These are phyloP conservation scores for Colletotrichum shisoi DNA, from an alignment of 2,329 filamentous ascomycete species.

Conservation along the genomic window DNA sequence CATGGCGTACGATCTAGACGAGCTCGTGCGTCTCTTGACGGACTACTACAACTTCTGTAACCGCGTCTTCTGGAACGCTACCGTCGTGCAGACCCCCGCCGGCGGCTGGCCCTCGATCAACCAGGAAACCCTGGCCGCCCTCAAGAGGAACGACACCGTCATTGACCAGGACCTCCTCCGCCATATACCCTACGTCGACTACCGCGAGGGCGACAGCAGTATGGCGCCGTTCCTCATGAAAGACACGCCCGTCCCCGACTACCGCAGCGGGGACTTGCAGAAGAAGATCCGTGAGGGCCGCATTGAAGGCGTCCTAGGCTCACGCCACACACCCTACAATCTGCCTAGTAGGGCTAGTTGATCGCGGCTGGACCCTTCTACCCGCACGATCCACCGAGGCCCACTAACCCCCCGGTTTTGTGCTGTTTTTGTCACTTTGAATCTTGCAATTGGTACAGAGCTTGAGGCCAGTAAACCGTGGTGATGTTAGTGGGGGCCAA, in stretches of 20 bases:
- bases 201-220: background rate
- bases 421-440: too few relatives aligned
- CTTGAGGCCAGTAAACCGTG: too few relatives aligned
- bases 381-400: too few relatives aligned
- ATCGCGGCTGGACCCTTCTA: too few relatives aligned
- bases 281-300: conserved; percentile 7
- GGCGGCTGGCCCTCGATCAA: conserved; percentile 38
- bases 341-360: too few relatives aligned
- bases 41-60: conserved; percentile 40
- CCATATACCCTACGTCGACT: conserved; percentile 36
- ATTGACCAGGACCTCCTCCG: conserved; percentile 39
- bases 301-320: background rate
- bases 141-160: conserved; percentile 30
- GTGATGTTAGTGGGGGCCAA: too few relatives aligned
- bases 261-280: conserved; percentile 16
- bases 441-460: too few relatives aligned
- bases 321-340: too few relatives aligned
- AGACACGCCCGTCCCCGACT: conserved; percentile 26
- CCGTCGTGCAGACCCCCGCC: conserved; percentile 19
- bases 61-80: conserved; percentile 38
- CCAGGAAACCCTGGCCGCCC: conserved; percentile 28
- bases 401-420: too few relatives aligned
- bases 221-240: conserved; percentile 1
- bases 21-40: conserved; percentile 40
- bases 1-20: conserved; percentile 24